Evolutionary conservation across 306 rosid species (phyloP).

Genomic region (Dicorynia guianensis): DNA sequence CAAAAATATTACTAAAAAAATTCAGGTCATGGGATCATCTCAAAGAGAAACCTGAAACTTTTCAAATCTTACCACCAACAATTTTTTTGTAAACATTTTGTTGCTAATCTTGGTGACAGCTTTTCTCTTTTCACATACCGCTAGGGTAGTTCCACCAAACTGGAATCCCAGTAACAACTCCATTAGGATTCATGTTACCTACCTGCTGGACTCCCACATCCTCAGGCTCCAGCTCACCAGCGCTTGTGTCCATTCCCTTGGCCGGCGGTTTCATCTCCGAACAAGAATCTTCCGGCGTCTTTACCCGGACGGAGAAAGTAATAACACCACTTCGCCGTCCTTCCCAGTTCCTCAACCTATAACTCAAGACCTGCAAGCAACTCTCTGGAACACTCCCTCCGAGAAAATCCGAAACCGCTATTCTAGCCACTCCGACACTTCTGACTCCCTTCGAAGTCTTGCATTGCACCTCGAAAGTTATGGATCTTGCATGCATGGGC

Average conservation of each 20-base stretch:
- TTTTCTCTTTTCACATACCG: not conserved
- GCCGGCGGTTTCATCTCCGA: no score
- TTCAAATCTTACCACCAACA: no score
- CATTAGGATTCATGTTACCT: not conserved
- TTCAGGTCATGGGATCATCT: no score
- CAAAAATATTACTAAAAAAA: no score
- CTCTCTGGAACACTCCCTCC: constrained; percentile 50
- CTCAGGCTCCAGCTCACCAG: not conserved
- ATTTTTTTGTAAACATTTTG: no score
- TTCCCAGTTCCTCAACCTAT: constrained; percentile 56
- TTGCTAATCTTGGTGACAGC: no score
- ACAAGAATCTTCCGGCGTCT: not conserved
- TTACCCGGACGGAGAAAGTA: constrained; percentile 57
- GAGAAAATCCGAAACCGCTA: constrained; percentile 41
- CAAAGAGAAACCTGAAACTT: no score
- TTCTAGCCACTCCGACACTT: constrained; percentile 49
- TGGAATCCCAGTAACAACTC: constrained; percentile 8
- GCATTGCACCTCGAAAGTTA: constrained; percentile 59
- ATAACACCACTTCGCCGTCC: constrained; percentile 68
- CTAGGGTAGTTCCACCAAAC: constrained; percentile 38
- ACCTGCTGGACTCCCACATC: not conserved
- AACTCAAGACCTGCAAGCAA: constrained; percentile 61
- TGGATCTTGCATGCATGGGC: constrained; percentile 43
- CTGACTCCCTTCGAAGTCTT: constrained; percentile 37
- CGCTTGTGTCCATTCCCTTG: no score